phyloP scores from a whole-genome alignment of 2,329 filamentous ascomycete species.

The Thielaviopsis musarum region DNA sequence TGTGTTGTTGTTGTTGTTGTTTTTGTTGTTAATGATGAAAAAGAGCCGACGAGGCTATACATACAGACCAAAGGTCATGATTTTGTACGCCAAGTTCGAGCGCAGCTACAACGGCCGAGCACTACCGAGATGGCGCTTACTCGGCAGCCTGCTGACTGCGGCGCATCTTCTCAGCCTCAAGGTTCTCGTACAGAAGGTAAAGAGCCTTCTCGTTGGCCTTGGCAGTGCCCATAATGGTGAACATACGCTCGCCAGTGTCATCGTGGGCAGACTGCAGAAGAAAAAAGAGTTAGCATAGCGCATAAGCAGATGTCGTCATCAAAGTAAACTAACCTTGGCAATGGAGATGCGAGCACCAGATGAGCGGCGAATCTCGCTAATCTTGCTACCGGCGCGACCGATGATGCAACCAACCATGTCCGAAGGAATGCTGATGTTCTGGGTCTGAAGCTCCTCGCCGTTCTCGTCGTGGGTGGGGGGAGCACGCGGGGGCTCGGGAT shows the following conservation, averaged over 20 bases:
- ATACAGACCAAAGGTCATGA: neutral
- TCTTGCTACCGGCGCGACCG: constrained; percentile 85
- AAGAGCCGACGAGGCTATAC: neutral
- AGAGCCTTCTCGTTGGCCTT: constrained; percentile 90
- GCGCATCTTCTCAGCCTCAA: constrained; percentile 97
- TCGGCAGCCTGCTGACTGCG: constrained; percentile 56
- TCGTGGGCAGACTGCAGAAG: constrained; percentile 63
- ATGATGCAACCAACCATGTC: constrained; percentile 99
- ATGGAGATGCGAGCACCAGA: constrained; percentile 96
- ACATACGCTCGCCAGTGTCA: constrained; percentile 97
- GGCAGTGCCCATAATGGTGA: constrained; percentile 94
- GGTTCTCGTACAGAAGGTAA: constrained; percentile 92
- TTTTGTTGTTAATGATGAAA: neutral
- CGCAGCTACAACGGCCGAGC: constrained; percentile 7
- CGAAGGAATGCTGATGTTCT: constrained; percentile 98
- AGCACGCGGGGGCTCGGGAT: constrained; percentile 67
- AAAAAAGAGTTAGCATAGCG: neutral
- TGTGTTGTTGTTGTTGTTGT: neutral
- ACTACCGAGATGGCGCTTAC: constrained; percentile 20
- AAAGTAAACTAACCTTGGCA: constrained; percentile 47
- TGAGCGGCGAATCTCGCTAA: constrained; percentile 94
- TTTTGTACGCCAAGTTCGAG: neutral
- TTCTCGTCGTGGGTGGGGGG: constrained; percentile 87
- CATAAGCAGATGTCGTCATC: neutral
- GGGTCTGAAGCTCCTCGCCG: constrained; percentile 92